Evolutionary conservation across 2,329 filamentous ascomycete genomes (phyloP), one percentile per base, ranked within the genome.

Genomic region (Penicillium vulpinum): DNA sequence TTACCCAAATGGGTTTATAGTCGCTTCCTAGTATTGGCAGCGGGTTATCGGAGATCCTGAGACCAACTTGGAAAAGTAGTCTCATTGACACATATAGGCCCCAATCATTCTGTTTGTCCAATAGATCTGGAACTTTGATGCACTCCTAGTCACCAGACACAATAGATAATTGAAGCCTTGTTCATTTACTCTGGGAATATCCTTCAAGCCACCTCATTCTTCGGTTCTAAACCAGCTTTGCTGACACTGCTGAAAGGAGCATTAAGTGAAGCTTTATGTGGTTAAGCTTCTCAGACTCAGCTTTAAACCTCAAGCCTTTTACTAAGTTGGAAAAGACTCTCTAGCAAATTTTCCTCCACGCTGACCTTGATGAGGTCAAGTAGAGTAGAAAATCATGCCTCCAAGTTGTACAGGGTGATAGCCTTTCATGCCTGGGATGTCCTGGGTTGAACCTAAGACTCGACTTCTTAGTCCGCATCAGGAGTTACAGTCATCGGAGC

Each of bases 401-500:
- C n/a, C 24, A 40, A 56, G 62, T 66, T 50, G 58, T 62, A 66
- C 64, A 64, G 59, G 21, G 38, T 24, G 56, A 52, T 52, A 16
- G 33, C 43, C 22, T 40, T 40, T 51, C 29, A 41, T 36, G 31
- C 18, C 58, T 47, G 52, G 38, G 33, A 33, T 40, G 36, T 41
- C 49, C 54, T 60, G 54, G 47, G 41, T 54, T 61, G 46, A 57
- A 52, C 59, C 54, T 59, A 47, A 53, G 44, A 53, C 51, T 44
- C 26, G 47, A 43, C 29, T 39, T 62, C 56, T 61, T 57, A 66
- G 60, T 65, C 60, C 56, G 59, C 57, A 59, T 18, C 15, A n/a
- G 51, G 31, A 39, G 41, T 51, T 45, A 61, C 60, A 63, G 64
- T 65, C 63, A 67, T 63, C 62, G 28, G 51, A 48, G 28, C 49